phyloP scores from a whole-genome alignment of 805 yeast species.

The Ogataea thermomethanolica region DNA sequence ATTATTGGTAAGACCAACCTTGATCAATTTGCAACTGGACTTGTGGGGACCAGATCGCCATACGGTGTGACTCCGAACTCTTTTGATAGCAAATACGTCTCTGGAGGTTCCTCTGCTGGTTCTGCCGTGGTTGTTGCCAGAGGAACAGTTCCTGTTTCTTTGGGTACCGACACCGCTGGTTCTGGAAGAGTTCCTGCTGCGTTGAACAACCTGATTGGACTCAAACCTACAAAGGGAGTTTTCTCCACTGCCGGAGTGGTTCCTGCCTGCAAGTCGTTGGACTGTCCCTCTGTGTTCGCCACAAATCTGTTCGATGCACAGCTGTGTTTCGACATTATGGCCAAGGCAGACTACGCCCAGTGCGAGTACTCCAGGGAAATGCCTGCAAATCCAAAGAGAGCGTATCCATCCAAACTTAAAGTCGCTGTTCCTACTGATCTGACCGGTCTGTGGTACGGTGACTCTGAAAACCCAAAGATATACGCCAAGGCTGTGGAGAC shows the following conservation, averaged over 20 bases:
- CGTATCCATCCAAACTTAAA: slow-evolving; percentile 56
- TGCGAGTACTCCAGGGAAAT: slow-evolving; percentile 80
- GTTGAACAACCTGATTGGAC: slow-evolving; percentile 83
- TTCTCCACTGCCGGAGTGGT: slow-evolving; percentile 90
- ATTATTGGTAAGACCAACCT: slow-evolving; percentile 90
- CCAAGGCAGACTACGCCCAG: slow-evolving; percentile 58
- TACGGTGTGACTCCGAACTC: slow-evolving; percentile 86
- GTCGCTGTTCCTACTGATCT: slow-evolving; percentile 75
- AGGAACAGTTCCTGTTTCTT: slow-evolving; percentile 82
- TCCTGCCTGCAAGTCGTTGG: slow-evolving; percentile 94
- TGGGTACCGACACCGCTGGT: slow-evolving; percentile 98
- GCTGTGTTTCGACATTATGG: slow-evolving; percentile 63
- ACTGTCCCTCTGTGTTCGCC: slow-evolving; percentile 86
- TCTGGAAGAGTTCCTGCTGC: slow-evolving; percentile 98
- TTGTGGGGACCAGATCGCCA: slow-evolving; percentile 93
- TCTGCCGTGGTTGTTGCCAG: slow-evolving; percentile 89
- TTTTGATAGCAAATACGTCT: slow-evolving; percentile 71
- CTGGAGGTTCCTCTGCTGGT: slow-evolving; percentile 96
- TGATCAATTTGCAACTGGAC: slow-evolving; percentile 97
- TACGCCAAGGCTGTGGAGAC: slow-evolving; percentile 59
- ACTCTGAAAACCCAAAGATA: slow-evolving; percentile 68
- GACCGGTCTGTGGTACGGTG: slow-evolving; percentile 70
- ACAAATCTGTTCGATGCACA: slow-evolving; percentile 82
- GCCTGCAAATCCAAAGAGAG: slow-evolving; percentile 61
- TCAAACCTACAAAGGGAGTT: slow-evolving; percentile 88